These are phyloP conservation scores for Trichoderma afroharzianum DNA, from an alignment of 2,329 filamentous ascomycete species.

Conservation along the genomic window DNA sequence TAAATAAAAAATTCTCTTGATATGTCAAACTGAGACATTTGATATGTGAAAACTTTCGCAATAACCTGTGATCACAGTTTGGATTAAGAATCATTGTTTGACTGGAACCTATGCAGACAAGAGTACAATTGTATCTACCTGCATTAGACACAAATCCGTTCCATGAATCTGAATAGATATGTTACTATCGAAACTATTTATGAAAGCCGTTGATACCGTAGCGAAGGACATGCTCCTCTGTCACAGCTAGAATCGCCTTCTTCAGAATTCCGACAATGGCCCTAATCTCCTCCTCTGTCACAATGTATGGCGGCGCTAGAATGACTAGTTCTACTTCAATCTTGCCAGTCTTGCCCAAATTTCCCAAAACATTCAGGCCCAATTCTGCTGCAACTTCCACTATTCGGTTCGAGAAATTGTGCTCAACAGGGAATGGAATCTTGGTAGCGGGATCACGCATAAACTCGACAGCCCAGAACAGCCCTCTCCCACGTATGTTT, in stretches of 20 bases:
- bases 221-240: neutral
- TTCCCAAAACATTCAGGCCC: neutral
- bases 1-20: too few relatives aligned
- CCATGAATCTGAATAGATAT: neutral
- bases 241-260: neutral
- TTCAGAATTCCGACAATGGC: neutral
- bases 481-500: neutral
- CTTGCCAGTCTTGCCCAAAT: neutral
- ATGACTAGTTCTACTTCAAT: neutral
- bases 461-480: neutral
- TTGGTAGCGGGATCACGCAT: neutral
- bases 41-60: neutral
- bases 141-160: neutral
- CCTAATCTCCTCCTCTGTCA: neutral
- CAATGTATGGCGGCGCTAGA: neutral
- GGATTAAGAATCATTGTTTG: neutral
- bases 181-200: accelerated
- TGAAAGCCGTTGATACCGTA: neutral
- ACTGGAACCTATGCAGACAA: neutral
- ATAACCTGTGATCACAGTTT: neutral
- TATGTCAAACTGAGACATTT: too few relatives aligned
- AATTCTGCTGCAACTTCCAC: neutral
- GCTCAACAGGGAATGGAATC: neutral
- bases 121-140: neutral
- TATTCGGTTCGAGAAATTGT: neutral